These are phyloP conservation scores for Daldinia childiae DNA, from an alignment of 495 filamentous ascomycete genomes.

Conservation along the genomic window DNA sequence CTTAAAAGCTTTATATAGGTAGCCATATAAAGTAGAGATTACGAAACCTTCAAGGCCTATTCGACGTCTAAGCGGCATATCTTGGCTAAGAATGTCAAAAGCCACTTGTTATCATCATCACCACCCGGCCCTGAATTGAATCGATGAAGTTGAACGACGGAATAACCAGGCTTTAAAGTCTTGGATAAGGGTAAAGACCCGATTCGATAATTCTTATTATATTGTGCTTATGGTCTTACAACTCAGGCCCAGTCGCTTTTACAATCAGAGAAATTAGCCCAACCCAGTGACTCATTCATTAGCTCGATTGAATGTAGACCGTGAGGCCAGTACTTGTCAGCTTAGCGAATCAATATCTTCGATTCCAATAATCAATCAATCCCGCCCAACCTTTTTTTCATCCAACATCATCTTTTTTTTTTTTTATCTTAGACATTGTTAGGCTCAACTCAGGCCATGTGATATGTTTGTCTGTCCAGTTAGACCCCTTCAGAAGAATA, in stretches of 20 bases:
- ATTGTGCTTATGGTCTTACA: background rate
- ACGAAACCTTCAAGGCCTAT: background rate
- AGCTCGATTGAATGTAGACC: background rate
- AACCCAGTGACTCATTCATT: background rate
- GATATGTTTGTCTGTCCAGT: background rate
- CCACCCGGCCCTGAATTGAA: background rate
- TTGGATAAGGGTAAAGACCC: background rate
- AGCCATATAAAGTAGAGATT: background rate
- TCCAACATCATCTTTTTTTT: background rate
- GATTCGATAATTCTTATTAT: background rate
- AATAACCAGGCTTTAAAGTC: background rate
- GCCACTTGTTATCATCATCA: background rate
- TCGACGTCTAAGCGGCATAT: background rate
- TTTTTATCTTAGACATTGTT: background rate
- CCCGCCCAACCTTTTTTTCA: background rate
- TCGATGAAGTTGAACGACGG: background rate
- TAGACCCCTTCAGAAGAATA: background rate
- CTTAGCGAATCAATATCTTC: background rate
- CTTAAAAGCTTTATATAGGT: background rate
- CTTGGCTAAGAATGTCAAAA: background rate
- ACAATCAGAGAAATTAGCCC: background rate
- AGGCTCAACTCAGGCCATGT: background rate
- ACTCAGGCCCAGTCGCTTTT: background rate
- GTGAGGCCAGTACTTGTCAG: background rate
- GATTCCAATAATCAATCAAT: background rate